A percentile compares a stretch with the other conserved stretches of the same genome.
Evolutionary conservation across 2,329 filamentous ascomycete genomes (phyloP).

Genomic region (Penicillium sp.): DNA sequence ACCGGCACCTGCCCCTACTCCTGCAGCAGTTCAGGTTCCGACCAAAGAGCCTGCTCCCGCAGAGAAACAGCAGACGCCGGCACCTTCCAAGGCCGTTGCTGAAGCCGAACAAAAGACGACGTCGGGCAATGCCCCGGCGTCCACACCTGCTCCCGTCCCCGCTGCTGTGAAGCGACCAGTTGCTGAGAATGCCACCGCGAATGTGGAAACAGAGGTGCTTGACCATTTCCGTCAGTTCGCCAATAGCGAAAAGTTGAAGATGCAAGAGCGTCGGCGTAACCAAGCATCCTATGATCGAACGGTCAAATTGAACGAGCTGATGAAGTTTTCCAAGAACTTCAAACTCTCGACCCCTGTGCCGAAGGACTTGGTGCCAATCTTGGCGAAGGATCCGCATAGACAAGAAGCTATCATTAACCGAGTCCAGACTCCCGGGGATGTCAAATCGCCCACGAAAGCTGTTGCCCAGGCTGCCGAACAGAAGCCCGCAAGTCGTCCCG

Average conservation of each 20-base stretch:
- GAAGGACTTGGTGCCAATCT: conserved; percentile 85
- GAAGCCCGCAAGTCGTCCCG: conserved; percentile 51
- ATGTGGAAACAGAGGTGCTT: conserved; percentile 61
- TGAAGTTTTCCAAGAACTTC: conserved; percentile 92
- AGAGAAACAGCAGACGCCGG: conserved; percentile 23
- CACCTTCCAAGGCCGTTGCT: conserved; percentile 22
- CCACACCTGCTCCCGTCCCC: conserved; percentile 8
- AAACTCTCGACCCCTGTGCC: conserved; percentile 93
- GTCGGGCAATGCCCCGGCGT: conserved; percentile 17
- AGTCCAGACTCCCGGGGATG: conserved; percentile 72
- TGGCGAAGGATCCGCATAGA: conserved; percentile 94
- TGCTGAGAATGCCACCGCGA: conserved; percentile 57
- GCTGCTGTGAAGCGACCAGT: conserved; percentile 34
- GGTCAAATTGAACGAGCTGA: conserved; percentile 88
- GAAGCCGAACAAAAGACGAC: conserved; percentile 29
- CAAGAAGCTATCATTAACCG: conserved; percentile 91
- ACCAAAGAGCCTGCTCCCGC: conserved; percentile 26
- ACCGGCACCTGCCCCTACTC: conserved; percentile 57
- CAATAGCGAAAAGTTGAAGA: conserved; percentile 60
- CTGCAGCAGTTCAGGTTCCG: conserved; percentile 25
- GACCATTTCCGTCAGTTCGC: conserved; percentile 67
- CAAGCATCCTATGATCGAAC: conserved; percentile 73
- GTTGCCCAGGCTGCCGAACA: conserved; percentile 49
- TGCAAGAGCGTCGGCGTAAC: conserved; percentile 58
- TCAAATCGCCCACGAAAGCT: conserved; percentile 50